Evolutionary conservation across 2,329 filamentous ascomycete genomes (phyloP).

Genomic region (Chaetoscypha palmicola): DNA sequence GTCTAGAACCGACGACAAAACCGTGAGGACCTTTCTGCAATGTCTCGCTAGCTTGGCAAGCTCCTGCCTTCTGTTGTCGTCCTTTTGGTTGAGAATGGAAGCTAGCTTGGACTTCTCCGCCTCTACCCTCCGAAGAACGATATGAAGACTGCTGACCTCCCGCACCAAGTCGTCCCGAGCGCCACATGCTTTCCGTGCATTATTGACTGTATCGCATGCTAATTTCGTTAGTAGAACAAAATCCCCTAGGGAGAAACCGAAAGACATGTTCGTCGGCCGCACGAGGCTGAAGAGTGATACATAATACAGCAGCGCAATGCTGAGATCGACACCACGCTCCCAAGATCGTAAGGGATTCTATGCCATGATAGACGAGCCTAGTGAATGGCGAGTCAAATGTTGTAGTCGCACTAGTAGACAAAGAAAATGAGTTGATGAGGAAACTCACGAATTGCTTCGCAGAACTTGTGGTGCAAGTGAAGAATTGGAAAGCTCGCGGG

Average conservation of each 20-base stretch:
- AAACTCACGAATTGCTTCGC: no score
- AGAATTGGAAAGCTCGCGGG: no score
- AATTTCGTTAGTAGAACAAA: conserved; percentile 3
- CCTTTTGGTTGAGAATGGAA: conserved; percentile 40
- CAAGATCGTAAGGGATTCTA: no score
- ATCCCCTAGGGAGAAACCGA: not conserved
- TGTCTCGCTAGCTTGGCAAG: conserved; percentile 6
- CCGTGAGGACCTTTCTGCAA: conserved; percentile 10
- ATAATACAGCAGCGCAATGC: no score
- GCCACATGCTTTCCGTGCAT: conserved; percentile 36
- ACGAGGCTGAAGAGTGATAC: no score
- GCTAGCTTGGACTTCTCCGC: conserved; percentile 46
- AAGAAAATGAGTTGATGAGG: no score
- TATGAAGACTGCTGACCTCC: conserved; percentile 45
- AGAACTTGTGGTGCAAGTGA: no score
- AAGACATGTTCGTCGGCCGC: no score
- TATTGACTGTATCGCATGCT: conserved; percentile 3
- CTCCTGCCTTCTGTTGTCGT: conserved; percentile 9
- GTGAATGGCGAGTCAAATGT: no score
- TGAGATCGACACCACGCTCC: no score
- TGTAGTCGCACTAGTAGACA: no score
- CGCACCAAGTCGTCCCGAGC: conserved; percentile 41
- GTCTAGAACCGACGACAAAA: conserved; percentile 8
- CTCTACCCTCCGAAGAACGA: conserved; percentile 46
- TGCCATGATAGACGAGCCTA: no score